phyloP scores from a whole-genome alignment of 306 rosid species.

The Fragaria nilgerrensis region DNA sequence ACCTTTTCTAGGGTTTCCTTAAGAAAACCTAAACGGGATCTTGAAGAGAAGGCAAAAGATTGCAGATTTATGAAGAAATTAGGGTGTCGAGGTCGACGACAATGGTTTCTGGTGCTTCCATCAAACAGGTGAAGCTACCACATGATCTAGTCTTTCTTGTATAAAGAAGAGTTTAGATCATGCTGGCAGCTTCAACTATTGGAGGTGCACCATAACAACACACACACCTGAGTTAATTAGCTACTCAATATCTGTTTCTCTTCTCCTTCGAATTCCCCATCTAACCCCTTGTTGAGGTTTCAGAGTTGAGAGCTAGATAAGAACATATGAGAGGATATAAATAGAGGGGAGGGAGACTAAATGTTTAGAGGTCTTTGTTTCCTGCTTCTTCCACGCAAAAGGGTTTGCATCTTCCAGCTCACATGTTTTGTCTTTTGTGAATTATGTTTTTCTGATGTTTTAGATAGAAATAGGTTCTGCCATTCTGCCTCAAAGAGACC shows the following conservation, averaged over 20 bases:
- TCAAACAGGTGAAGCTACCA: slow-evolving; percentile 75
- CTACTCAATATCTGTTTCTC: neutral
- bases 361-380: neutral
- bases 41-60: neutral
- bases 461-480: slow-evolving; percentile 1
- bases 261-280: neutral
- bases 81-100: slow-evolving; percentile 21
- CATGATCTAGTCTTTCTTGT: slow-evolving; percentile 58
- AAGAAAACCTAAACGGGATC: slow-evolving; percentile 25
- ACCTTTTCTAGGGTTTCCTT: neutral
- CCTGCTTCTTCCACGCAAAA: slow-evolving; percentile 5
- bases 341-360: slow-evolving; percentile 14
- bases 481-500: neutral
- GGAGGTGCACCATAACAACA: slow-evolving; percentile 40
- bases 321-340: slow-evolving; percentile 37
- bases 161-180: slow-evolving; percentile 56
- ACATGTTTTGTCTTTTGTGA: slow-evolving; percentile 9
- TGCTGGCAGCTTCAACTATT: slow-evolving; percentile 95
- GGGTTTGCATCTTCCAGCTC: slow-evolving; percentile 8
- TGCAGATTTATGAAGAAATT: neutral
- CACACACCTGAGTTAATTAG: neutral
- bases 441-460: slow-evolving; percentile 3
- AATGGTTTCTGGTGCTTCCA: slow-evolving; percentile 43
- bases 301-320: slow-evolving; percentile 18
- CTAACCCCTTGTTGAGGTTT: neutral